Percentiles rank a stretch among this genome's conserved stretches.
Evolutionary conservation across 2,329 filamentous ascomycete species (phyloP).

Genomic region (Diaporthe citrichinensis): DNA sequence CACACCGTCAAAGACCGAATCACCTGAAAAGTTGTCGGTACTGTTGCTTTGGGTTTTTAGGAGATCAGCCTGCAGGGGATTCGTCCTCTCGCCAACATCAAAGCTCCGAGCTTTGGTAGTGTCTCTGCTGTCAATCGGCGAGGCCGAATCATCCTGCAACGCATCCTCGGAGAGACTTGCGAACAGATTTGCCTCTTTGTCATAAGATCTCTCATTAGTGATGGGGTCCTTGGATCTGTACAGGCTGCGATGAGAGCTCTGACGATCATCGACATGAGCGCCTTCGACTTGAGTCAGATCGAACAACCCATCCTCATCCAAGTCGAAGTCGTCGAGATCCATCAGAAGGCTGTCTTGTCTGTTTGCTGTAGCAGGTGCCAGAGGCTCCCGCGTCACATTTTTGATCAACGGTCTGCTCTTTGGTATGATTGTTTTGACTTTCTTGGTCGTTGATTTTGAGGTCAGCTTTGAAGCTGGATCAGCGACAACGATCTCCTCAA

Average conservation of each 20-base stretch:
- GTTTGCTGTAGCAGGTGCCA: neutral
- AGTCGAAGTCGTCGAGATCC: constrained; percentile 21
- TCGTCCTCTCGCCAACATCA: neutral
- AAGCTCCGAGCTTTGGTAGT: neutral
- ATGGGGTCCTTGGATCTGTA: neutral
- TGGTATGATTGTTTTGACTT: neutral
- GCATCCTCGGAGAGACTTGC: neutral
- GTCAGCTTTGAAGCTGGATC: neutral
- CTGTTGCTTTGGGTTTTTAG: constrained; percentile 12
- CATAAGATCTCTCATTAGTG: neutral
- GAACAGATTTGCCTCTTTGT: neutral
- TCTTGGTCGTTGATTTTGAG: neutral
- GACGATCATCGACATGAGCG: neutral
- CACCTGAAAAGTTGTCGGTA: constrained; percentile 17
- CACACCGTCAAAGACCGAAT: constrained; percentile 6
- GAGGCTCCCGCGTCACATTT: neutral
- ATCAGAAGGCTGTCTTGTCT: neutral
- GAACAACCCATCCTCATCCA: constrained; percentile 38
- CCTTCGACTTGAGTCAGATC: constrained; percentile 35
- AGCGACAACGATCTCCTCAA: constrained; percentile 27
- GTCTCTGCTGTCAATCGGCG: neutral
- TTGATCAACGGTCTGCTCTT: neutral
- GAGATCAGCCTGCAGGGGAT: neutral
- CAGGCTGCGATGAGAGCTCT: neutral
- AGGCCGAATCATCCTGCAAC: neutral